Conservation (phyloP, 306 rosid species). For the Erythrophleum fordii region DNA sequence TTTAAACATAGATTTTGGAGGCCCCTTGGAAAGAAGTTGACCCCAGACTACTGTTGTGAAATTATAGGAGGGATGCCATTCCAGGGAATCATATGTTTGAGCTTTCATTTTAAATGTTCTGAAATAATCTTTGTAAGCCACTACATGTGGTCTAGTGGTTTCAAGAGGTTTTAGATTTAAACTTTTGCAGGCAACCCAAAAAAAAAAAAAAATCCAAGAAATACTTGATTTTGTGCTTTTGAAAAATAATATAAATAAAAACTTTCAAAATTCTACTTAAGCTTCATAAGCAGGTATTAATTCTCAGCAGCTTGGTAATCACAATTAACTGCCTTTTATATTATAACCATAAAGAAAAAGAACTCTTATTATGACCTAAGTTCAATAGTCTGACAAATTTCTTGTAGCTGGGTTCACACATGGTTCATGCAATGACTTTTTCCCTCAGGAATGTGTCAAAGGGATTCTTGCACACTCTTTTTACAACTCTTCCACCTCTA, state of each 20-base stretch:
- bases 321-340: background rate
- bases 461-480: background rate
- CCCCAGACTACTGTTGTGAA: background rate
- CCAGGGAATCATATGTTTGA: background rate
- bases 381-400: background rate
- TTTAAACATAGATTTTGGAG: background rate
- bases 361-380: background rate
- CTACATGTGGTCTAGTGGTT: too few species aligned
- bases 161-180: too few species aligned
- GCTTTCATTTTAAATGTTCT: background rate
- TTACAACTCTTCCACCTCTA: background rate
- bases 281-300: background rate
- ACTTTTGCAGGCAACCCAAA: too few species aligned
- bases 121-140: background rate
- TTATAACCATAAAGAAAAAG: background rate
- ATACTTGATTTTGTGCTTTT: too few species aligned
- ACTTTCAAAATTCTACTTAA: background rate
- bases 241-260: background rate
- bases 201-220: too few species aligned
- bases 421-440: background rate
- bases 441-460: background rate
- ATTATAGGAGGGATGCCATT: background rate
- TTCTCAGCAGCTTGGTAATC: background rate
- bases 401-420: background rate
- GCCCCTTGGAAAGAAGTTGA: background rate